These are phyloP conservation scores for Sugiyamaella chiloensis DNA, from an alignment of 805 yeast species.

Conservation along the genomic window DNA sequence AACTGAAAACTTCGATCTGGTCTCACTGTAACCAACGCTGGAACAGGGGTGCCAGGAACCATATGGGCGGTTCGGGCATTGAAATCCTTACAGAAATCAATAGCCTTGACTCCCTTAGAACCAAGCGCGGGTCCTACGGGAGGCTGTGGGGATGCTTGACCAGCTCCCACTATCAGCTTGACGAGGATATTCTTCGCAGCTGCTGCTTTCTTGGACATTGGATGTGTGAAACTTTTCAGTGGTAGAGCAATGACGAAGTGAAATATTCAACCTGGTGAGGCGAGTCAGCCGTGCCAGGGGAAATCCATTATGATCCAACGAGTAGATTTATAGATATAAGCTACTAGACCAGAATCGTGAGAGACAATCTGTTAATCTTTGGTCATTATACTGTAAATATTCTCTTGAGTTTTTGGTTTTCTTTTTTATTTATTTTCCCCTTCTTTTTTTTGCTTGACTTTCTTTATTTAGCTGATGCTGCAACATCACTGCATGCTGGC, in stretches of 20 bases:
- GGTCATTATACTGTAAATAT: too few relatives aligned
- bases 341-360: too few relatives aligned
- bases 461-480: too few relatives aligned
- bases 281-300: constrained; percentile 7
- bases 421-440: too few relatives aligned
- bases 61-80: constrained; percentile 92
- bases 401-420: too few relatives aligned
- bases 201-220: constrained; percentile 12
- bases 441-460: too few relatives aligned
- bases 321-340: too few relatives aligned
- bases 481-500: too few relatives aligned
- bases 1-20: constrained; percentile 92
- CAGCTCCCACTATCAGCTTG: constrained; percentile 92
- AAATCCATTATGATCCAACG: too few relatives aligned
- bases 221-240: background rate
- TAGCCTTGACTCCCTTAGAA: constrained; percentile 97
- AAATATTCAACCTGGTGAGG: constrained; percentile 2
- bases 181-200: constrained; percentile 63
- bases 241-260: background rate
- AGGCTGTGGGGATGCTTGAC: constrained; percentile 97
- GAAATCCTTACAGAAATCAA: constrained; percentile 97
- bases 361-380: too few relatives aligned
- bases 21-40: constrained; percentile 75
- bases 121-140: constrained; percentile 99
- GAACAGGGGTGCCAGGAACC: constrained; percentile 85